Evolutionary conservation across 345 rosid genomes (phyloP).

Genomic region (Moricandia moricandioides): DNA sequence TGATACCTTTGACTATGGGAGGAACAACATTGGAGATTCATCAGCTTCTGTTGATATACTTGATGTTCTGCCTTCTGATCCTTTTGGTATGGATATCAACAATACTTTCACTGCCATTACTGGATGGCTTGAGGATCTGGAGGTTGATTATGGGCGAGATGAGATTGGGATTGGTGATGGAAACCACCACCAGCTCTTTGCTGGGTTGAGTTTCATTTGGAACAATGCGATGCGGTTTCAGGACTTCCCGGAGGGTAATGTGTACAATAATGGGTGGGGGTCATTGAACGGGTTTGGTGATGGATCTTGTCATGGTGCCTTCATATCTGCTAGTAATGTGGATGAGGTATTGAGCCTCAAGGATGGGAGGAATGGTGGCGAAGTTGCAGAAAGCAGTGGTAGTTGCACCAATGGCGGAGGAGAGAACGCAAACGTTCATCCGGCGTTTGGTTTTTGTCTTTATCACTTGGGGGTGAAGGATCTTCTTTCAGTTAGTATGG

Average conservation of each 20-base stretch:
- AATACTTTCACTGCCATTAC: constrained; percentile 76
- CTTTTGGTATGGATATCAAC: constrained; percentile 78
- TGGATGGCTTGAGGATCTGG: constrained; percentile 89
- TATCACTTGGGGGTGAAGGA: constrained; percentile 63
- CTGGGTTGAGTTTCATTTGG: constrained; percentile 75
- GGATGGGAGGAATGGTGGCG: constrained; percentile 24
- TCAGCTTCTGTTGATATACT: constrained; percentile 64
- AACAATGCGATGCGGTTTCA: constrained; percentile 72
- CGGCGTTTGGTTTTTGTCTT: constrained; percentile 58
- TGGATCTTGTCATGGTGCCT: constrained; percentile 25
- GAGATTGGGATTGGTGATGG: constrained; percentile 44
- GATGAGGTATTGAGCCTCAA: constrained; percentile 38
- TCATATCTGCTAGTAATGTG: constrained; percentile 35
- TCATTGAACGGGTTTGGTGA: constrained; percentile 33
- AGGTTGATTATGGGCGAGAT: constrained; percentile 54
- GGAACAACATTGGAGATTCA: constrained; percentile 52
- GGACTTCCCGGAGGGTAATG: constrained; percentile 44
- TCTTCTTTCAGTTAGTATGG: constrained; percentile 67
- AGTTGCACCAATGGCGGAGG: constrained; percentile 27
- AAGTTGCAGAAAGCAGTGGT: constrained; percentile 29
- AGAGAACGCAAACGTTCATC: constrained; percentile 49
- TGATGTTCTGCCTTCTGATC: constrained; percentile 90
- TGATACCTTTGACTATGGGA: constrained; percentile 63
- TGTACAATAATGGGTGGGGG: constrained; percentile 19
- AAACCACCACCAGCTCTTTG: constrained; percentile 56